Evolutionary conservation across 2,329 filamentous ascomycete species (phyloP), one percentile per base, ranked within the genome.

Genomic region (Teratosphaeriaceae sp.): DNA sequence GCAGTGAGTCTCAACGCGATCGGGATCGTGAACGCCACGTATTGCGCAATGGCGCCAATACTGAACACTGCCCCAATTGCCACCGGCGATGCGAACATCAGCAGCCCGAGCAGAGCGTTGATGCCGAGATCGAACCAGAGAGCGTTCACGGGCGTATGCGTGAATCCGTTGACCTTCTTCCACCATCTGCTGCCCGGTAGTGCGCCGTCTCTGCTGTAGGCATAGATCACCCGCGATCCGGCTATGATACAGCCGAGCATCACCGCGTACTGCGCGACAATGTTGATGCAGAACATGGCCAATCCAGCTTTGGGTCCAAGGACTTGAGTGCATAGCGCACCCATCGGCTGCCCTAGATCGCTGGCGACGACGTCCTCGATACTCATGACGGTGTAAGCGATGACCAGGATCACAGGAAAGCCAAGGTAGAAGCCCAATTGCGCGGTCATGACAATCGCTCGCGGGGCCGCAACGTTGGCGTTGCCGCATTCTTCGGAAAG

Each of bases 401-500:
- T 59, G 2, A 60, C 58, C 8, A 60, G 44, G 16, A 60, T 55
- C 15, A 61, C 50, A 1, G 51, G 50, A 38, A 47, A 61, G 7
- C 57, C 60, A 13, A 57, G 42, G 13, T 48, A 56, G 1, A 61
- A 45, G 13, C 60, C 60, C 12, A 50, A 48, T 38, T 58, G 55
- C 1, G 52, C 49, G 7, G 60, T 62, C 54, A 61, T 55, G 30
- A 58, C 54, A 41, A 63, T 63, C 7, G 60, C 60, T 36, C 60
- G 42, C 7, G 60, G 59, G 2, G 52, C 51, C 9, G 59, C 58
- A 16, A 62, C 54, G 36, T 61, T 60, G 27, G 57, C 55, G 39
- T 63, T 63, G 31, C 47, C 49, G 49, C 59, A 63, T 46, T 63
- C 60, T 46, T 62, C 59, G 12, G 55, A 55, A 3, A 63, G 48